These are phyloP conservation scores for Aspergillus fumigatiaffinis DNA, from an alignment of 2,329 filamentous ascomycete species.

Conservation along the genomic window DNA sequence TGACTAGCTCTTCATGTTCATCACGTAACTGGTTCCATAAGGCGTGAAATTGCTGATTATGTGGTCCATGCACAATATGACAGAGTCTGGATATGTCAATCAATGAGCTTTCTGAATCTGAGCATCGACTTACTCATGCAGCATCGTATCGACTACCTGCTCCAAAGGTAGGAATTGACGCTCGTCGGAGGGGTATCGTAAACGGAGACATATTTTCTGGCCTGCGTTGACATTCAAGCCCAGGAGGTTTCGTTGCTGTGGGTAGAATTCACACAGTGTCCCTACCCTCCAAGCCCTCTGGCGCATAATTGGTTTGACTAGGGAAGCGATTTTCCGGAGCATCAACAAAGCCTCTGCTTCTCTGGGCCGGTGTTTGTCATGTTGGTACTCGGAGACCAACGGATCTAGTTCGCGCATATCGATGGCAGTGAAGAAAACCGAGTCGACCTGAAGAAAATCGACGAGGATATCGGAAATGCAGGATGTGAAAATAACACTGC, in stretches of 20 bases:
- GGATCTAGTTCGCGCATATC: conserved; percentile 46
- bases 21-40: conserved; percentile 87
- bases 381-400: conserved; percentile 49
- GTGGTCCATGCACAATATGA: conserved; percentile 81
- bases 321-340: conserved; percentile 75
- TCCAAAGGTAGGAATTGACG: conserved; percentile 77
- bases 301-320: conserved; percentile 94
- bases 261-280: conserved; percentile 80
- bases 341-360: conserved; percentile 54
- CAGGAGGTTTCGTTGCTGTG: conserved; percentile 66
- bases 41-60: conserved; percentile 76
- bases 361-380: conserved; percentile 48
- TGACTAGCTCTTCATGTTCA: conserved; percentile 70
- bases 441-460: neutral
- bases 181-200: conserved; percentile 71
- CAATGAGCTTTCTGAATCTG: neutral
- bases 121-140: conserved; percentile 64
- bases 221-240: conserved; percentile 78
- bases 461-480: neutral
- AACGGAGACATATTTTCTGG: conserved; percentile 73
- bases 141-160: conserved; percentile 80
- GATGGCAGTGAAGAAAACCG: conserved; percentile 1
- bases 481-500: neutral
- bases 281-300: conserved; percentile 76
- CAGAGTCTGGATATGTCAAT: conserved; percentile 51